Evolutionary conservation across 2,329 filamentous ascomycete species (phyloP).

Genomic region (Rosellinia necatrix): DNA sequence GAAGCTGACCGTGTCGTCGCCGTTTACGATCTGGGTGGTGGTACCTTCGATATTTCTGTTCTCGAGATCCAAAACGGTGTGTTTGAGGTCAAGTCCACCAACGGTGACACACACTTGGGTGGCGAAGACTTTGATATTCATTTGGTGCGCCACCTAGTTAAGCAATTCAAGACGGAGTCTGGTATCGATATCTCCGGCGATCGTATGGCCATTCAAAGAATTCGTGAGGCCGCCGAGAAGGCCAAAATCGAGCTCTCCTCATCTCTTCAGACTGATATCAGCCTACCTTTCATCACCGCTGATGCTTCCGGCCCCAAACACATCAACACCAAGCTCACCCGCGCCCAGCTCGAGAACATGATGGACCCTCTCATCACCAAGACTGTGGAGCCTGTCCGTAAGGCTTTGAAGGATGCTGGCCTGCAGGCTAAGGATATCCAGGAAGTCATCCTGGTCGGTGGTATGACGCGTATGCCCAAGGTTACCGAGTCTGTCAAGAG

Average conservation of each 20-base stretch:
- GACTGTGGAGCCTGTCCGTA: constrained; percentile 91
- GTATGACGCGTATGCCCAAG: constrained; percentile 99
- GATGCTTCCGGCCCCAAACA: constrained; percentile 96
- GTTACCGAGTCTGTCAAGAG: constrained; percentile 93
- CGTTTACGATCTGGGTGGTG: constrained; percentile 97
- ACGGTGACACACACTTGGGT: constrained; percentile 97
- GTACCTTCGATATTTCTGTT: constrained; percentile 98
- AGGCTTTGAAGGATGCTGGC: constrained; percentile 94
- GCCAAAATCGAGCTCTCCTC: constrained; percentile 99
- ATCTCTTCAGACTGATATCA: constrained; percentile 94
- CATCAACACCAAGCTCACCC: constrained; percentile 94
- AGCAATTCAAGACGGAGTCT: constrained; percentile 96
- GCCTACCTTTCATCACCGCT: constrained; percentile 97
- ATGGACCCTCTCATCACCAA: constrained; percentile 85
- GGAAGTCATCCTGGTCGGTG: constrained; percentile 96
- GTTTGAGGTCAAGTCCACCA: constrained; percentile 99
- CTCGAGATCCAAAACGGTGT: constrained; percentile 97
- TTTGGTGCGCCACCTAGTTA: constrained; percentile 89
- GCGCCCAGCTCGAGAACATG: constrained; percentile 89
- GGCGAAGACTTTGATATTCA: constrained; percentile 98
- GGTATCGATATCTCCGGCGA: constrained; percentile 87
- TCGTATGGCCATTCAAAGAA: constrained; percentile 98
- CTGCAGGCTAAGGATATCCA: constrained; percentile 92
- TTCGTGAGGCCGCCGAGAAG: constrained; percentile 98
- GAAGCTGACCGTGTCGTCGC: constrained; percentile 86